These are phyloP conservation scores for Hansfordia pulvinata DNA, from an alignment of 2,329 filamentous ascomycete genomes.

Conservation along the genomic window DNA sequence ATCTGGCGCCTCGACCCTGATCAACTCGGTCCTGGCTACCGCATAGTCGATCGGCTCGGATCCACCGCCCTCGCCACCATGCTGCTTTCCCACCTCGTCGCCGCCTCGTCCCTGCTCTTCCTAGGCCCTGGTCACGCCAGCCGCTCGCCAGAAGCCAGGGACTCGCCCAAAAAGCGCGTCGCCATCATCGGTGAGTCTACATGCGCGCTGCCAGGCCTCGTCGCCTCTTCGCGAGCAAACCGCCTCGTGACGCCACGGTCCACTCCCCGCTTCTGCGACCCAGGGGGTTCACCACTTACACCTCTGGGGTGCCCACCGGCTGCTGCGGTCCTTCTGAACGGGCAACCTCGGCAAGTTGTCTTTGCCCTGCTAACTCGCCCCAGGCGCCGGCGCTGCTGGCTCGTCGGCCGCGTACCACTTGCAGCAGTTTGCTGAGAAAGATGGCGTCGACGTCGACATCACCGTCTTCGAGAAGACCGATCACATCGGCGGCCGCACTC, in stretches of 20 bases:
- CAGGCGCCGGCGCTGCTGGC: constrained; percentile 81
- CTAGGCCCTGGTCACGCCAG: constrained; percentile 41
- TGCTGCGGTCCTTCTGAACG: too few species aligned
- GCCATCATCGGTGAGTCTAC: constrained; percentile 38
- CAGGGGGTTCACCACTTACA: too few species aligned
- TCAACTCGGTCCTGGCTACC: too few species aligned
- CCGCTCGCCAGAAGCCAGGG: constrained; percentile 29
- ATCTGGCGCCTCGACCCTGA: too few species aligned
- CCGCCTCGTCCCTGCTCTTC: constrained; percentile 35
- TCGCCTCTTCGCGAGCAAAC: not conserved
- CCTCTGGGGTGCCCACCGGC: too few species aligned
- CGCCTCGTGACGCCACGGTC: too few species aligned
- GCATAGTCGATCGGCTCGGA: too few species aligned
- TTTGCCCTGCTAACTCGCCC: constrained; percentile 2
- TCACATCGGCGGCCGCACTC: constrained; percentile 73
- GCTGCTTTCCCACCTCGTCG: too few species aligned
- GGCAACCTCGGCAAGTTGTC: too few species aligned
- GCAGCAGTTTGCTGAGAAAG: constrained; percentile 50
- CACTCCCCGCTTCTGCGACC: too few species aligned
- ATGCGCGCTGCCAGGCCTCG: not conserved
- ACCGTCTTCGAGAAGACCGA: constrained; percentile 73
- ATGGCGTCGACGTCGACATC: constrained; percentile 55
- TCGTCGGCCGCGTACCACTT: constrained; percentile 80
- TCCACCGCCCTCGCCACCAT: too few species aligned
- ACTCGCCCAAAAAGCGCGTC: constrained; percentile 34